phyloP scores from a whole-genome alignment of 2,329 filamentous ascomycete species.

The Aspergillus sp. region DNA sequence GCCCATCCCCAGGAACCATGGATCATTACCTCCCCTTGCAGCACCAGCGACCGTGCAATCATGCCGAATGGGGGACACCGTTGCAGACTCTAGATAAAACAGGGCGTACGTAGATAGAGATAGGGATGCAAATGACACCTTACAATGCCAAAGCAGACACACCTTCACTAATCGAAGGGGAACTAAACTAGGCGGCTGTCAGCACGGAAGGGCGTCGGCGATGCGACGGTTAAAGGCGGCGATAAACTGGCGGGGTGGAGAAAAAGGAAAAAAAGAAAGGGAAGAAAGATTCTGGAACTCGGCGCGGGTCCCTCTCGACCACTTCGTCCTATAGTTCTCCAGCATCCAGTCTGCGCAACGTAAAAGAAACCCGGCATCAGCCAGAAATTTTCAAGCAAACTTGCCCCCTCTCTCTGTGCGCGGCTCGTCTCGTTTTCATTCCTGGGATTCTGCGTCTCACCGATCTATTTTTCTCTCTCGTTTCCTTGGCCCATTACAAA shows the following conservation, averaged over 20 bases:
- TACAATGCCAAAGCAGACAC: too few species aligned
- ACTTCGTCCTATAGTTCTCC: slow-evolving; percentile 19
- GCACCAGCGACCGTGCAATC: too few species aligned
- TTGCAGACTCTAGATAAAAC: not conserved
- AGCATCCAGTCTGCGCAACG: slow-evolving; percentile 24
- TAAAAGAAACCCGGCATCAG: slow-evolving; percentile 30
- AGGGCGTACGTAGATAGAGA: not conserved
- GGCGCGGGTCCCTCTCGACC: slow-evolving; percentile 21
- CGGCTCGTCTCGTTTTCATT: not conserved
- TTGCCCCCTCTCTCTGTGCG: not conserved
- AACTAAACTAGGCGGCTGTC: not conserved
- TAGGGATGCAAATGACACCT: not conserved
- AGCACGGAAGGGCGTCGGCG: not conserved
- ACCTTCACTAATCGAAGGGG: not conserved
- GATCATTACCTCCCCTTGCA: not conserved
- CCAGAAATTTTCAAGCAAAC: slow-evolving; percentile 13
- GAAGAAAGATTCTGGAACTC: slow-evolving; percentile 12
- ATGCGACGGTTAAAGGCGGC: not conserved
- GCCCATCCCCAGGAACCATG: not conserved
- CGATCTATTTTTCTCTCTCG: not conserved
- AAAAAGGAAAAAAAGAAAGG: not conserved
- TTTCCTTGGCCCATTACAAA: slow-evolving; percentile 1
- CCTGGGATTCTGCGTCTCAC: too few species aligned
- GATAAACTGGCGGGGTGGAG: not conserved
- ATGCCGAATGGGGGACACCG: too few species aligned